phyloP scores from a whole-genome alignment of 345 rosid genomes.

The Hibiscus trionum region DNA sequence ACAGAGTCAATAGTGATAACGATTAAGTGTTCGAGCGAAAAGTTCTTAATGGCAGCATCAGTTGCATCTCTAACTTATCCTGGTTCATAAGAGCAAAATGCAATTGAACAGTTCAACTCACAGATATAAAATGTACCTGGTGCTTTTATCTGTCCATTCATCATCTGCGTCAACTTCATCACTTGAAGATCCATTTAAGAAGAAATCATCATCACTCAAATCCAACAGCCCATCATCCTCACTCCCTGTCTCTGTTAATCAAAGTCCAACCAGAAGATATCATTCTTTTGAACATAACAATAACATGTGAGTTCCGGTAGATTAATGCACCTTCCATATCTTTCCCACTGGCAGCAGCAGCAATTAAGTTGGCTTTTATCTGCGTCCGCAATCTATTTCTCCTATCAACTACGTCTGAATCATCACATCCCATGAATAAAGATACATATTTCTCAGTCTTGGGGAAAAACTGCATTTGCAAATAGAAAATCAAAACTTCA shows the following conservation, averaged over 20 bases:
- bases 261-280: conserved; percentile 8
- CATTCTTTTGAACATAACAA: neutral
- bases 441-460: conserved; percentile 96
- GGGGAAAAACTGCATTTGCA: conserved; percentile 71
- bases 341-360: conserved; percentile 97
- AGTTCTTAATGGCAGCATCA: neutral
- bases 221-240: conserved; percentile 96
- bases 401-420: conserved; percentile 50
- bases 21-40: neutral
- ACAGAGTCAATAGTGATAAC: neutral
- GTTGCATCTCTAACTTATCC: neutral
- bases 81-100: neutral
- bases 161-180: conserved; percentile 99
- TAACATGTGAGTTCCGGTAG: neutral
- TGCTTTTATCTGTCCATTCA: conserved; percentile 93
- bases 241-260: conserved; percentile 84
- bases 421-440: conserved; percentile 76
- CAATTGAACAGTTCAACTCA: neutral
- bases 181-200: conserved; percentile 80
- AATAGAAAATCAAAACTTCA: neutral
- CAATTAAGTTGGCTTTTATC: conserved; percentile 81
- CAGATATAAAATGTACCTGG: conserved; percentile 44
- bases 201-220: conserved; percentile 94
- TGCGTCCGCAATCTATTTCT: conserved; percentile 88
- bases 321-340: conserved; percentile 79